Percentiles rank a stretch among this genome's conserved stretches.
Conservation (phyloP, 129 eudicot species). For the Helianthus tuberosus region DNA sequence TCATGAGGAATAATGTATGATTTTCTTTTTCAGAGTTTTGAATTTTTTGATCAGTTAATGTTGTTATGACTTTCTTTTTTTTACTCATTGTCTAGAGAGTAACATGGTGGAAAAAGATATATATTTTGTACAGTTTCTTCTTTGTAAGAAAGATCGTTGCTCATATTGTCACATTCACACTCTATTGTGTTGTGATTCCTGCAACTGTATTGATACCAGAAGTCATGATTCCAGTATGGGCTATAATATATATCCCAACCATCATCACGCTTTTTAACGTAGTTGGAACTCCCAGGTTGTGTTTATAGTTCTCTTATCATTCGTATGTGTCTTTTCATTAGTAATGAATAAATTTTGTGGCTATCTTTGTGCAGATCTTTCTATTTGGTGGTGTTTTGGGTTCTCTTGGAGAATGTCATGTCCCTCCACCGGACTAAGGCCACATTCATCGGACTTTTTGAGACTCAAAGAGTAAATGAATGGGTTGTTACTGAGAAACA, state of each 20-base stretch:
- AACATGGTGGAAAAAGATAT: neutral
- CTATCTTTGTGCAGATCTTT: neutral
- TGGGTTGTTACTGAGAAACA: conserved; percentile 12
- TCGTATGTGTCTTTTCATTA: neutral
- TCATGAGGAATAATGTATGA: neutral
- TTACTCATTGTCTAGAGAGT: neutral
- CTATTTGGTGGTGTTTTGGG: conserved; percentile 9
- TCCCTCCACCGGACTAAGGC: conserved; percentile 4
- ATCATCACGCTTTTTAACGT: neutral
- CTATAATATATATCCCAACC: neutral
- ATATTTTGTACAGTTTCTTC: conserved; percentile 7
- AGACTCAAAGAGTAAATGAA: conserved; percentile 10
- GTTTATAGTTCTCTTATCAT: neutral
- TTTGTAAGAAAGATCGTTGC: neutral
- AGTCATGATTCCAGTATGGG: conserved; percentile 2
- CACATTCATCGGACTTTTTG: conserved; percentile 11
- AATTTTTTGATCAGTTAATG: neutral
- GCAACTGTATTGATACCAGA: conserved; percentile 8
- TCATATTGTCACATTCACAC: conserved; percentile 7
- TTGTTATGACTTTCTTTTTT: neutral
- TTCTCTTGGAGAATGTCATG: conserved; percentile 11
- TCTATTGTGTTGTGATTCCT: conserved; percentile 10
- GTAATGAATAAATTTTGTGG: neutral
- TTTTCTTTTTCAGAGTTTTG: neutral
- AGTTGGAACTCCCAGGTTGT: neutral